These are phyloP conservation scores for Aspergillus nanangensis DNA, from an alignment of 495 filamentous ascomycete species.

Conservation along the genomic window DNA sequence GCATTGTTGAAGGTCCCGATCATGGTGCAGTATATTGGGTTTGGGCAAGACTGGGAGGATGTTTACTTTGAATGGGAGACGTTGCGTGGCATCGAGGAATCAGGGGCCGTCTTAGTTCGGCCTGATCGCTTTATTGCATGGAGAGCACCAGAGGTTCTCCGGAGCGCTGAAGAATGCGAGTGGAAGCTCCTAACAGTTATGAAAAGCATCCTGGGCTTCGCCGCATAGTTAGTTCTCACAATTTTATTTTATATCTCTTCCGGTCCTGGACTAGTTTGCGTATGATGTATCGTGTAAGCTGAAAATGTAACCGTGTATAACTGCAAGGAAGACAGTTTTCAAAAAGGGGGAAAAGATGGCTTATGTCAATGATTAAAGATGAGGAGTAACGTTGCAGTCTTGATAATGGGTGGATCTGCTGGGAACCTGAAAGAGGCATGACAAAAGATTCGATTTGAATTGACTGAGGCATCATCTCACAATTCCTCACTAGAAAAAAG, in stretches of 20 bases:
- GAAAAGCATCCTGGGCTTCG: constrained; percentile 10
- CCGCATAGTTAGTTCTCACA: neutral
- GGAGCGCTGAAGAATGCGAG: constrained; percentile 6
- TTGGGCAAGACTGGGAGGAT: constrained; percentile 47
- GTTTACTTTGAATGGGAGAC: constrained; percentile 48
- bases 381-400: neutral
- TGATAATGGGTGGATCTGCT: neutral
- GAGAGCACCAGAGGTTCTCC: constrained; percentile 8
- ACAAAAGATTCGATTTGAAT: no score
- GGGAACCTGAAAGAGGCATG: no score
- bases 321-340: neutral
- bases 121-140: constrained; percentile 48
- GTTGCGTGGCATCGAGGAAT: constrained; percentile 42
- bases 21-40: constrained; percentile 41
- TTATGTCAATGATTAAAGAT: neutral
- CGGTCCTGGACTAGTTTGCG: neutral
- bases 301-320: no score
- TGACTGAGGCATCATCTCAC: no score
- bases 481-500: no score
- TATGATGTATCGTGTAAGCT: neutral
- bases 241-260: neutral
- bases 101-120: constrained; percentile 45
- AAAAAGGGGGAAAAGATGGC: neutral
- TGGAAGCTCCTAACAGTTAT: constrained; percentile 12
- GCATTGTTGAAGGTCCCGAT: constrained; percentile 32